Conservation (phyloP, 2,329 filamentous ascomycete species). For the Xylaria arbuscula region DNA sequence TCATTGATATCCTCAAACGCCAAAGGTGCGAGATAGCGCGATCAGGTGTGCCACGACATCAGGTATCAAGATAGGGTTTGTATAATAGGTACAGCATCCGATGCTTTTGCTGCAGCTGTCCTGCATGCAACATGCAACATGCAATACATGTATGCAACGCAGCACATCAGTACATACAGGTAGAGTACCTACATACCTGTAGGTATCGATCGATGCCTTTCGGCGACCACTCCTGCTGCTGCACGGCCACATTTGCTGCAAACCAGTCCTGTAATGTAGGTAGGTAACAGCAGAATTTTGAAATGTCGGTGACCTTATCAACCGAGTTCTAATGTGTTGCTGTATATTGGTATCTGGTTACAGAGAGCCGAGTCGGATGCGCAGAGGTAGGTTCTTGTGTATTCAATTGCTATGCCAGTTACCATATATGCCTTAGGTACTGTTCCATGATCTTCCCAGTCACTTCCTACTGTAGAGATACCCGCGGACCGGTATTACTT, state of each 20-base stretch:
- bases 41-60: constrained; percentile 9
- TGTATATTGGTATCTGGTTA: too few species aligned
- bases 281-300: neutral
- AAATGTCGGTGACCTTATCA: constrained; percentile 13
- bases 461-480: too few species aligned
- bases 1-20: neutral
- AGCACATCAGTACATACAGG: neutral
- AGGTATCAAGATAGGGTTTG: constrained; percentile 8
- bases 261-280: neutral
- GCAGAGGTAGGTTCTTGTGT: too few species aligned
- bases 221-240: constrained; percentile 1
- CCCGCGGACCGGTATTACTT: too few species aligned
- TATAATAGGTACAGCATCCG: neutral
- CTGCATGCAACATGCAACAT: constrained; percentile 6
- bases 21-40: neutral
- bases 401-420: neutral
- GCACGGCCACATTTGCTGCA: neutral
- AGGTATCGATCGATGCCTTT: neutral
- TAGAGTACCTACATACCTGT: too few species aligned
- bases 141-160: neutral
- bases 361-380: too few species aligned
- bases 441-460: too few species aligned
- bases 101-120: constrained; percentile 15
- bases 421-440: too few species aligned
- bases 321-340: neutral